Percentiles rank a stretch among this genome's conserved stretches.
phyloP scores from a whole-genome alignment of 345 rosid species.

The Melaleuca quinquenervia region DNA sequence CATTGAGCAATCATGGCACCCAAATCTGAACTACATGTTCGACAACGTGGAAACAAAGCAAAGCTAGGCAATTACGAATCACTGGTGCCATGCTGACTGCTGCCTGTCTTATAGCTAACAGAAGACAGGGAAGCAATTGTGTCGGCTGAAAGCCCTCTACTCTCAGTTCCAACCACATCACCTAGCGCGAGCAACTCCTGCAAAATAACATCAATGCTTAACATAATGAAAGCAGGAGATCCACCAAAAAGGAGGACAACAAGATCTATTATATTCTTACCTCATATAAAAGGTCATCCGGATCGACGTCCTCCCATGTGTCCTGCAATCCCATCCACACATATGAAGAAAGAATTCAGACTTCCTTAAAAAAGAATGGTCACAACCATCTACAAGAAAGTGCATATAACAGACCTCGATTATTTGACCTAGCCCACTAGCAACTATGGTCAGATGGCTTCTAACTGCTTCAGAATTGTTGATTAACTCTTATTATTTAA shows the following conservation, averaged over 20 bases:
- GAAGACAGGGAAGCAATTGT: slow-evolving; percentile 74
- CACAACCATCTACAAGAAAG: neutral
- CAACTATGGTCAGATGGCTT: neutral
- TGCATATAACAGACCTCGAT: neutral
- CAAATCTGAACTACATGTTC: neutral
- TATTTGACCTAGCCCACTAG: neutral
- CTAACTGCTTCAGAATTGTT: neutral
- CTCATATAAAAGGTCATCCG: slow-evolving; percentile 89
- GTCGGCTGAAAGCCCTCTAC: slow-evolving; percentile 84
- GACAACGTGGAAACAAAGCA: neutral
- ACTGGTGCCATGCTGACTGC: slow-evolving; percentile 67
- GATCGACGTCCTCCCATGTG: slow-evolving; percentile 90
- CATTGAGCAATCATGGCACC: neutral
- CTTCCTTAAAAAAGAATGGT: neutral
- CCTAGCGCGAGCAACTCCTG: slow-evolving; percentile 94
- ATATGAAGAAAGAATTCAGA: neutral
- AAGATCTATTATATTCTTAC: slow-evolving; percentile 17
- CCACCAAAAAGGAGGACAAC: neutral
- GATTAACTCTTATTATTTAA: neutral
- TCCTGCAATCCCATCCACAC: slow-evolving; percentile 35
- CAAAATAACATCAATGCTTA: neutral
- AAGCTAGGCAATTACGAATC: slow-evolving; percentile 58
- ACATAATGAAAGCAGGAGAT: neutral
- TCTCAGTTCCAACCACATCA: slow-evolving; percentile 84
- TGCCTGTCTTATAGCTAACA: slow-evolving; percentile 51